phyloP scores from a whole-genome alignment of 2,329 filamentous ascomycete species.

The Beauveria sp. region DNA sequence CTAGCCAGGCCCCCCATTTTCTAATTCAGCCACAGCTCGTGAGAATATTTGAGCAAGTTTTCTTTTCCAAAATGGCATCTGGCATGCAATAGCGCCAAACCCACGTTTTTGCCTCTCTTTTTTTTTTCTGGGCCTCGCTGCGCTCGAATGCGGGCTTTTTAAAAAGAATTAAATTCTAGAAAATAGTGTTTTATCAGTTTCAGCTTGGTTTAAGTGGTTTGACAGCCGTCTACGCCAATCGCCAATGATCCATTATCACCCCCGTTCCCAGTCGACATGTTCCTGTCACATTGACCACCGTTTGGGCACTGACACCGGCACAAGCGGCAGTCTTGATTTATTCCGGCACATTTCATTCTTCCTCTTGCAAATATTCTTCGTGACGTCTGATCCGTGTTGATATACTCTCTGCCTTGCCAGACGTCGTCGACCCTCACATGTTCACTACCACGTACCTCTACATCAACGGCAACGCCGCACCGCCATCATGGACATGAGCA shows the following conservation, averaged over 20 bases:
- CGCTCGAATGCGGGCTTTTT: conserved; percentile 2
- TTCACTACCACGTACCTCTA: not conserved
- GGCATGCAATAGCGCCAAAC: conserved; percentile 11
- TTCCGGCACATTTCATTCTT: not conserved
- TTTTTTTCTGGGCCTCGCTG: not conserved
- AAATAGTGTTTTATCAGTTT: not conserved
- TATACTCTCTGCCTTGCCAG: too few species aligned
- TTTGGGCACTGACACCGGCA: not conserved
- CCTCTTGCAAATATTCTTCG: too few species aligned
- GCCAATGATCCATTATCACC: not conserved
- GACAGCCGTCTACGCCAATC: not conserved
- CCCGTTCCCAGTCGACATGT: not conserved
- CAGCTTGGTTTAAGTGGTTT: not conserved
- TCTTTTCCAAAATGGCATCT: not conserved
- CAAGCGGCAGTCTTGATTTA: not conserved
- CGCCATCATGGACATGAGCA: conserved; percentile 20
- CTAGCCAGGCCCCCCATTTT: too few species aligned
- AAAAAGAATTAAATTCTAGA: not conserved
- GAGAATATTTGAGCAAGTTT: conserved; percentile 34
- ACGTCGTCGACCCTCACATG: not conserved
- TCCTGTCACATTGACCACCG: not conserved
- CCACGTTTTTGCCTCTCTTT: not conserved
- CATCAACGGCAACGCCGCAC: not conserved
- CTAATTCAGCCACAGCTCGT: conserved; percentile 12
- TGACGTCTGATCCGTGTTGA: too few species aligned